phyloP scores from a whole-genome alignment of 2,329 filamentous ascomycete species.

The Dactylellina haptotyla region DNA sequence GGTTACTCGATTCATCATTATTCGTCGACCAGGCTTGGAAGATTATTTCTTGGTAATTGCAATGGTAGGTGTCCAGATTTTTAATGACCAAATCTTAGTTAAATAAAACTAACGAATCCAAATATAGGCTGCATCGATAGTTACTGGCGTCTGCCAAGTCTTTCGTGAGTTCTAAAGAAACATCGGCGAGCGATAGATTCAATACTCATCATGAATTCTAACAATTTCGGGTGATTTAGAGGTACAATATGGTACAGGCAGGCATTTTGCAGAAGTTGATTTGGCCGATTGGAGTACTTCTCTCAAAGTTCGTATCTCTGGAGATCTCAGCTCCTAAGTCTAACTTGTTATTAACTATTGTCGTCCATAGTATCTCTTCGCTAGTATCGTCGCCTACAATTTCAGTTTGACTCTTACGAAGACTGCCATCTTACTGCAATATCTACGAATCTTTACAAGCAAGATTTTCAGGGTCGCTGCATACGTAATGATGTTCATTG shows the following conservation, averaged over 20 bases:
- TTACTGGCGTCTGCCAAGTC: slow-evolving; percentile 45
- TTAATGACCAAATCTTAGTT: neutral
- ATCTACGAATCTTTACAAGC: slow-evolving; percentile 58
- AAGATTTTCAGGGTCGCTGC: slow-evolving; percentile 55
- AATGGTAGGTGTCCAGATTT: slow-evolving; percentile 26
- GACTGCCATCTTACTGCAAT: slow-evolving; percentile 58
- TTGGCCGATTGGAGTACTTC: slow-evolving; percentile 45
- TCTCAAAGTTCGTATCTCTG: slow-evolving; percentile 21
- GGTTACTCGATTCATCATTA: slow-evolving; percentile 44
- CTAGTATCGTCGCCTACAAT: slow-evolving; percentile 47
- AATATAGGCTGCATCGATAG: slow-evolving; percentile 33
- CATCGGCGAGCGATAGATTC: neutral
- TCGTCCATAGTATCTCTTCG: slow-evolving; percentile 34
- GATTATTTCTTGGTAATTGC: slow-evolving; percentile 46
- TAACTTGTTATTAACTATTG: neutral
- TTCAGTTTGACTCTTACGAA: slow-evolving; percentile 56
- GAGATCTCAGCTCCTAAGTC: neutral
- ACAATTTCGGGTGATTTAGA: slow-evolving; percentile 1
- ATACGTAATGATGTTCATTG: slow-evolving; percentile 57
- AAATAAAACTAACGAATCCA: neutral
- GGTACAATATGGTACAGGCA: slow-evolving; percentile 48
- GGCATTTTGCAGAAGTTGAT: slow-evolving; percentile 48
- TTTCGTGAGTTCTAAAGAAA: slow-evolving; percentile 18
- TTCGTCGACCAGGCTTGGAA: slow-evolving; percentile 36
- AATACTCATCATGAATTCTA: neutral